Conservation (phyloP, 1,139 yeast genomes). For the Geotrichum reessii region DNA sequence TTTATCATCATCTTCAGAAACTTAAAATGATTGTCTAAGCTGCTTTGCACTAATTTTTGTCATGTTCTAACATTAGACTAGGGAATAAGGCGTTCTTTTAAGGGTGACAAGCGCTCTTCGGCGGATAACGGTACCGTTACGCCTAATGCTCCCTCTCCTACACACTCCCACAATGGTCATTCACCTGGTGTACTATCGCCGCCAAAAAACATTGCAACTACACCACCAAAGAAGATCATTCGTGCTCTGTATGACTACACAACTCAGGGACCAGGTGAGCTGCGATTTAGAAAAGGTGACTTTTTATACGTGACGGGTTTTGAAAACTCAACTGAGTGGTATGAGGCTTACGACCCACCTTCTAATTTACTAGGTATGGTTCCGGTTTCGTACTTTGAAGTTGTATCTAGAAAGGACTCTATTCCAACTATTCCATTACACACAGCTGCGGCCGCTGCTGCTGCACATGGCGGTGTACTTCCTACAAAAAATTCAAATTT, state of each 20-base stretch:
- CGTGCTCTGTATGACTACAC: slow-evolving; percentile 73
- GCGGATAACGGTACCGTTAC: slow-evolving; percentile 19
- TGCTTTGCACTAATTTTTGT: not conserved
- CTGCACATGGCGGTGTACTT: not conserved
- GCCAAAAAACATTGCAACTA: slow-evolving; percentile 28
- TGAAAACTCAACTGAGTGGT: slow-evolving; percentile 67
- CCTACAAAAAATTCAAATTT: not conserved
- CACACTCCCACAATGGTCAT: slow-evolving; percentile 13
- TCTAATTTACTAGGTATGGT: slow-evolving; percentile 77
- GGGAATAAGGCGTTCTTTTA: slow-evolving; percentile 25
- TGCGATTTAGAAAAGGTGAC: slow-evolving; percentile 74
- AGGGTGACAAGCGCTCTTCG: slow-evolving; percentile 33
- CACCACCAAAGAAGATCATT: slow-evolving; percentile 72
- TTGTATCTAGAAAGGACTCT: slow-evolving; percentile 53
- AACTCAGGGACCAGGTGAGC: slow-evolving; percentile 79
- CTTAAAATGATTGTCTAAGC: not conserved
- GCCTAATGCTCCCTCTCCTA: slow-evolving; percentile 25
- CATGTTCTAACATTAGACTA: not conserved
- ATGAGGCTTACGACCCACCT: slow-evolving; percentile 87
- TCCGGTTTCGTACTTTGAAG: slow-evolving; percentile 78
- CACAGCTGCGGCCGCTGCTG: slow-evolving; percentile 15
- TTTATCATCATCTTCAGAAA: not conserved
- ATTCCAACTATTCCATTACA: slow-evolving; percentile 39
- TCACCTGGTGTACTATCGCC: not conserved
- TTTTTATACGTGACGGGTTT: slow-evolving; percentile 74